Evolutionary conservation across 2,329 filamentous ascomycete genomes (phyloP), one percentile per base, ranked within the genome.

Genomic region (Ambrosiella xylebori): DNA sequence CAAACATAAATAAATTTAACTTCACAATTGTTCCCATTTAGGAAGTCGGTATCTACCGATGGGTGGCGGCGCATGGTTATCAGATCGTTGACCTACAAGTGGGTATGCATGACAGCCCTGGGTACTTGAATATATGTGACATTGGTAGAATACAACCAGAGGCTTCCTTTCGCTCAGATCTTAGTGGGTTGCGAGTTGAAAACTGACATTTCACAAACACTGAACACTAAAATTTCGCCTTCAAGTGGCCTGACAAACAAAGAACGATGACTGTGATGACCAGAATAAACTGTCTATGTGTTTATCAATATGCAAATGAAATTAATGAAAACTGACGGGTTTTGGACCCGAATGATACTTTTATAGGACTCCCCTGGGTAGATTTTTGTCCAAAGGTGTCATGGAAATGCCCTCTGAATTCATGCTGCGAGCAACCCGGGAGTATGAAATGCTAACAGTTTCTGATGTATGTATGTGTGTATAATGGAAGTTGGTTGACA

Each of bases 391-490:
- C 15, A n/a, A 27, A 50, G 13, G 55, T 17, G 54, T 13, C 40
- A 45, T 19, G 36, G 9, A 45, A 36, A 8, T 47, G 49, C 13
- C 49, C 15, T n/a, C 17, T 11, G 19, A 37, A 40, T 19, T 45
- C 27, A 15, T 45, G 45, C 19, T 17, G 40, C 19, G 17, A 39
- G 15, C 55, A 51, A 19, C 55, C 55, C 36, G 55, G 55, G 55
- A 57, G 55, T 8, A 39, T 57, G 47, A 51, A 45, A 50, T 57
- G 55, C n/a, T 15, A 15, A 39, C 35, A 17, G 38, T 50, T 50
- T 49, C 41, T 57, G 55, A 44, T 45, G 12, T 7, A 19, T 39
- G 41, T n/a, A 49, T 49, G 27, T 49, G 45, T 15, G 17, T 19
- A 19, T 49, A n/a, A 19, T 49, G 27, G 27, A 27, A 27, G 27